Conservation (phyloP, 2,329 filamentous ascomycete genomes). For the Dothistroma septosporum region DNA sequence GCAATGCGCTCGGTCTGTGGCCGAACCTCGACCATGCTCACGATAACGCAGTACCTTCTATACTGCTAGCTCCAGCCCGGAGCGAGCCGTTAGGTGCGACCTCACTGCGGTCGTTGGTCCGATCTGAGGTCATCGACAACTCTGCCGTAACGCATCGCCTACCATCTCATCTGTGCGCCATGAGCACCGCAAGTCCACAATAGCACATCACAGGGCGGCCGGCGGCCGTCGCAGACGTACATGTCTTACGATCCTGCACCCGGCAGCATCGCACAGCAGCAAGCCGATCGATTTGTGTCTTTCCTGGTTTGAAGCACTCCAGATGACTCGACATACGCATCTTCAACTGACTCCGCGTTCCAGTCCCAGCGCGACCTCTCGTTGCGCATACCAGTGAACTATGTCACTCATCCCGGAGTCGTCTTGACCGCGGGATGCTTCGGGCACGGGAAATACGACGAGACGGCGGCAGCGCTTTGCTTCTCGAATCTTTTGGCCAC, state of each 20-base stretch:
- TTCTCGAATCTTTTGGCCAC: slow-evolving; percentile 59
- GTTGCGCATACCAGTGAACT: slow-evolving; percentile 57
- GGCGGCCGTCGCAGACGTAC: neutral
- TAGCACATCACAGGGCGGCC: neutral
- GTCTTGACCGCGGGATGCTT: slow-evolving; percentile 59
- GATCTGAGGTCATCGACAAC: neutral
- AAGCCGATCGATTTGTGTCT: slow-evolving; percentile 19
- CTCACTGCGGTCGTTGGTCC: neutral
- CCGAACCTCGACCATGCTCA: no score
- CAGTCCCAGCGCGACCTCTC: slow-evolving; percentile 62
- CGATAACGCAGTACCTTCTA: neutral
- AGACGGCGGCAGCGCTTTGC: slow-evolving; percentile 50
- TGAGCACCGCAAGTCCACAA: neutral
- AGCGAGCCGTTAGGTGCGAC: neutral
- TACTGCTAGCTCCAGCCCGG: neutral
- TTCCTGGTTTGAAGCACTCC: slow-evolving; percentile 25
- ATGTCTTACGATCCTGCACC: slow-evolving; percentile 27
- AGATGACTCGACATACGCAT: slow-evolving; percentile 4
- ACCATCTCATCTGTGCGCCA: neutral
- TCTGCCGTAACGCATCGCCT: neutral
- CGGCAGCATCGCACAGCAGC: slow-evolving; percentile 18
- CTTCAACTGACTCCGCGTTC: slow-evolving; percentile 5
- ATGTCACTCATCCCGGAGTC: slow-evolving; percentile 54
- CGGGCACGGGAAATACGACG: slow-evolving; percentile 50
- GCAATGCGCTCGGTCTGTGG: neutral